A percentile compares a stretch with the other conserved stretches of the same genome.
Conservation (phyloP, 2,329 filamentous ascomycete species). For the Aspergillus eucalypticola region DNA sequence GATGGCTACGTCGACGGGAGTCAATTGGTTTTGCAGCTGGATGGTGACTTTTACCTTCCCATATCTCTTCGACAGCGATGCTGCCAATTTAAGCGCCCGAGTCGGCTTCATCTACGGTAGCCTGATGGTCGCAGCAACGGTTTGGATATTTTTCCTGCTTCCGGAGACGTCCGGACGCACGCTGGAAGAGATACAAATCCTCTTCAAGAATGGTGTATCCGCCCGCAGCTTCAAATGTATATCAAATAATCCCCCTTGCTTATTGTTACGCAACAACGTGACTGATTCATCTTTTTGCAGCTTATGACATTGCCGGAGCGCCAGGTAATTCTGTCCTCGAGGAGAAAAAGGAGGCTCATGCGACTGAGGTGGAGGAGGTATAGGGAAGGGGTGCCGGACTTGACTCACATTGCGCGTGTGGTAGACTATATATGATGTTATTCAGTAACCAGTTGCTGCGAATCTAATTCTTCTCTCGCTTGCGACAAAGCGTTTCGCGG, state of each 20-base stretch:
- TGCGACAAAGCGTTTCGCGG: too few species aligned
- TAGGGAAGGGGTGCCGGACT: neutral
- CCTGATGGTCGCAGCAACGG: slow-evolving; percentile 19
- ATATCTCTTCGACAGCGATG: slow-evolving; percentile 16
- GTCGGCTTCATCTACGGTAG: slow-evolving; percentile 32
- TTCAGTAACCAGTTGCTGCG: too few species aligned
- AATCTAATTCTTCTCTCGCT: too few species aligned
- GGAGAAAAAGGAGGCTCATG: neutral
- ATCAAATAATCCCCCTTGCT: neutral
- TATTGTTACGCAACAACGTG: neutral
- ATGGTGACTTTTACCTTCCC: slow-evolving; percentile 17
- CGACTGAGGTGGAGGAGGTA: neutral
- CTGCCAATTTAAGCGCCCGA: slow-evolving; percentile 28
- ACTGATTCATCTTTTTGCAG: neutral
- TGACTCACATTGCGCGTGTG: too few species aligned
- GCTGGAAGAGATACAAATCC: slow-evolving; percentile 34
- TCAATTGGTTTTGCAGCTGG: slow-evolving; percentile 12
- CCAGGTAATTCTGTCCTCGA: neutral
- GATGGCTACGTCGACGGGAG: slow-evolving; percentile 13
- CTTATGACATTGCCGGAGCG: neutral
- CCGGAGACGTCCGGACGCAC: slow-evolving; percentile 31
- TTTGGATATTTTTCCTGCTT: slow-evolving; percentile 28
- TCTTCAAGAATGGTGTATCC: slow-evolving; percentile 28
- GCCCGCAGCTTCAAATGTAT: slow-evolving; percentile 13
- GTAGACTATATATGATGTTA: too few species aligned